These are phyloP conservation scores for Boletales sp. DNA, from an alignment of 768 basidiomycete genomes.

Conservation along the genomic window DNA sequence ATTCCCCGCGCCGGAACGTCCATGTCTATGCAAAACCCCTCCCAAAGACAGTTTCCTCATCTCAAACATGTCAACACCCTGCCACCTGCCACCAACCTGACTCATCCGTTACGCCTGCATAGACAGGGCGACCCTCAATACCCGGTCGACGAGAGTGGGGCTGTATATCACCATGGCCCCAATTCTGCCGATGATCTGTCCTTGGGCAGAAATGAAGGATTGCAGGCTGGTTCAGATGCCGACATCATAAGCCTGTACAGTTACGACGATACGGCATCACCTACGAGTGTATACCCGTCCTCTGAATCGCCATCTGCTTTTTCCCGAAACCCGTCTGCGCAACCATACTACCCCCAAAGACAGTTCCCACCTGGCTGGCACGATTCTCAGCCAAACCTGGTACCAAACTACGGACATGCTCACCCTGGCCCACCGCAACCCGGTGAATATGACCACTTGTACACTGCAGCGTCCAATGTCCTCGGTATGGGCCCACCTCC, in stretches of 20 bases:
- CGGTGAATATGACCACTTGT: slow-evolving; percentile 54
- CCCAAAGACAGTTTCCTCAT: slow-evolving; percentile 29
- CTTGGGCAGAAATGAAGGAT: slow-evolving; percentile 23
- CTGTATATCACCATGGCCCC: slow-evolving; percentile 7
- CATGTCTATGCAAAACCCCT: slow-evolving; percentile 44
- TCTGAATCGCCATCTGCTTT: slow-evolving; percentile 19
- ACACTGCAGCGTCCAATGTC: slow-evolving; percentile 76
- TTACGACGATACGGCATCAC: slow-evolving; percentile 35
- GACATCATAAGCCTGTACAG: slow-evolving; percentile 38
- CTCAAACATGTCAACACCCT: slow-evolving; percentile 43
- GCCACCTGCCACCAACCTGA: slow-evolving; percentile 28
- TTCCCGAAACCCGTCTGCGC: slow-evolving; percentile 19
- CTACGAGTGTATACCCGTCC: slow-evolving; percentile 29
- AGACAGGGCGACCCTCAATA: slow-evolving; percentile 28
- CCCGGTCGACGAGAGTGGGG: slow-evolving; percentile 32
- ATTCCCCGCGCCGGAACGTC: slow-evolving; percentile 55
- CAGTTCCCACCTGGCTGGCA: slow-evolving; percentile 28
- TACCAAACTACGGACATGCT: slow-evolving; percentile 16
- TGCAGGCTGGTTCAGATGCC: slow-evolving; percentile 28
- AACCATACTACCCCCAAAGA: slow-evolving; percentile 15
- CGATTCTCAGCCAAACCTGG: slow-evolving; percentile 22
- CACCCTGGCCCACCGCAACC: slow-evolving; percentile 25
- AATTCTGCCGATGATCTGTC: slow-evolving; percentile 6
- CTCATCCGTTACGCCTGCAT: slow-evolving; percentile 17
- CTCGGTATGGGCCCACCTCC: slow-evolving; percentile 70